Evolutionary conservation across 805 yeast species (phyloP), one percentile per base, ranked within the genome.

Genomic region (Barnettozyma californica): DNA sequence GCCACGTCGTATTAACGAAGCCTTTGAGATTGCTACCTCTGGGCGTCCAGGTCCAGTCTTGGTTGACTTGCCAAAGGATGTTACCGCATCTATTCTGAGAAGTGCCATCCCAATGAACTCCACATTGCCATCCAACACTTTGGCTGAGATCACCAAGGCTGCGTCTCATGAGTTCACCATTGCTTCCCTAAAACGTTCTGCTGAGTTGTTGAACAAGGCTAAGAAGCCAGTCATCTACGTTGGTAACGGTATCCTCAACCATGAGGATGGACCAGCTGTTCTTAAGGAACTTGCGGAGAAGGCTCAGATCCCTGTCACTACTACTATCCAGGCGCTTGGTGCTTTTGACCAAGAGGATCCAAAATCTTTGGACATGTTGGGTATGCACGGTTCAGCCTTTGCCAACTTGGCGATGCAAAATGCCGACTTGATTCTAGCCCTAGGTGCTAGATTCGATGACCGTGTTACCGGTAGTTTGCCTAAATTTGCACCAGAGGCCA

Each of bases 31-130:
- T 56, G 98, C 98, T 52, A 85, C 87, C 39, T 71, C 87, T 50
- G 99, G 99, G 43, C 83, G 99, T 68, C 99, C 99, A 45, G 99
- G 99, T 53, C 99, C 99, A 13, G 99, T 94, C 46, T 77, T 94
- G 60, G 97, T 94, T 41, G 99, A 94, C 69, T 77, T 94, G 66
- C 99, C 99, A 62, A 94, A 94, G 74, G 98, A 94, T 66, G 97
- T 94, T 55, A 94, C 98, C 19, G 96, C 96, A 38, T 85, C 96
- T 20, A 77, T 94, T 54, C 77, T 94, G 62, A 81, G 85, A 61
- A 80, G 83, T 57, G 84, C 96, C 50, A 90, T 94, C 57, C 99
- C 99, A 48, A 73, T 82, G 37, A 75, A 80, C 53, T 68, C 87
- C 34, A 86, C 95, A 43, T 76, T 89, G 57, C 95, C 97, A 23